Evolutionary conservation across 345 rosid species (phyloP), one percentile per base, ranked within the genome.

Genomic region (Syzygium aromaticum): DNA sequence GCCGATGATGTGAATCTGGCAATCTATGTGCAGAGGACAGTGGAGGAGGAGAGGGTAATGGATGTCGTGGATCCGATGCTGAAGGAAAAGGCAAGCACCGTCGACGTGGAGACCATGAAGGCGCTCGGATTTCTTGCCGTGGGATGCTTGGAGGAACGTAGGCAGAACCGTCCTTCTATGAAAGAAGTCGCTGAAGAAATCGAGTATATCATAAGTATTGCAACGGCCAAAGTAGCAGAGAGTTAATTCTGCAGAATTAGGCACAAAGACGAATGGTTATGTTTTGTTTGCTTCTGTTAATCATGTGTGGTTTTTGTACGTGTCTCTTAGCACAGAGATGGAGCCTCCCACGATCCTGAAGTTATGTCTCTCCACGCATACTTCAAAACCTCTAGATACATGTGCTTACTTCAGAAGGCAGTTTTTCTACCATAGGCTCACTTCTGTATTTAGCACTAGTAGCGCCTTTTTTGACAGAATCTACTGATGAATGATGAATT

Each of bases 141-240:
- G 86, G 86, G 87, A 23, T 94, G 96, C 90, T 54, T 93, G 91
- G 95, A 94, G 84, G 96, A 94, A 21, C 90, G 89, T 33, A 90
- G 96, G 86, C 94, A 94, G 87, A 90, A 93, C 64, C 90, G 96
- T 86, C 96, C 96, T 54, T 89, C 96, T 4, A 94, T 94, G 94
- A 94, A 93, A 88, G 94, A 93, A 88, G 94, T 92, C 9, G 89
- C 92, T 0, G 92, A 91, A 63, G 95, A 94, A 87, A 93, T 94
- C 28, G 93, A 93, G 88, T 93, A 92, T 73, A 91, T 94, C 19
- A 84, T 90, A 63, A 91, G 90, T 40, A 84, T 91, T 51, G 87
- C 85, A 2, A 54, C 53, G 8, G 63, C 89, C 17, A 54, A 89
- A 52, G 85, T 54, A 38, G 56, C 8, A 23, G 78, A 87, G 84